Evolutionary conservation across 2,329 filamentous ascomycete genomes (phyloP).

Genomic region (Daldinia sp.): DNA sequence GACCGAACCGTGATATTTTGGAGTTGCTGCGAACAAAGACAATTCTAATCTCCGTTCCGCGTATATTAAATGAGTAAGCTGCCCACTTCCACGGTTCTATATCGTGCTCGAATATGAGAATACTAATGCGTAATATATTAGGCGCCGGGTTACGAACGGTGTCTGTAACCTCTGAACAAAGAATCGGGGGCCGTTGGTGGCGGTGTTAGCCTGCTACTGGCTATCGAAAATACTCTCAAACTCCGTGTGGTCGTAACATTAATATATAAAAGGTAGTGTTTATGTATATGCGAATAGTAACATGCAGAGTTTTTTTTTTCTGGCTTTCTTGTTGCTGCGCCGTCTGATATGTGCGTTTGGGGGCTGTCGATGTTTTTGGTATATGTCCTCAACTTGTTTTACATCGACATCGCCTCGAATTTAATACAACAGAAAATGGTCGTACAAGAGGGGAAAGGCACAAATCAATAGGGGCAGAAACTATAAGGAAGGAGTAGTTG

Average conservation of each 20-base stretch:
- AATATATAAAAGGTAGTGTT: constrained; percentile 39
- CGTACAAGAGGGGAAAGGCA: constrained; percentile 26
- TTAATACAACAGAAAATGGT: constrained; percentile 41
- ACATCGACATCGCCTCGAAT: constrained; percentile 38
- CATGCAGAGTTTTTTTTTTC: constrained; percentile 12
- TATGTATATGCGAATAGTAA: constrained; percentile 44
- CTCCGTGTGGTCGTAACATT: constrained; percentile 36
- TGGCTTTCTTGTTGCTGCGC: constrained; percentile 31
- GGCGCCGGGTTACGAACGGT: constrained; percentile 11
- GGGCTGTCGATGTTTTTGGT: constrained; percentile 34
- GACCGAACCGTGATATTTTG: constrained; percentile 18
- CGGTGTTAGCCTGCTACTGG: constrained; percentile 30
- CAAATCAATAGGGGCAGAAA: constrained; percentile 29
- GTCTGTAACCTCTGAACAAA: constrained; percentile 23
- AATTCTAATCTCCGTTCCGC: constrained; percentile 20
- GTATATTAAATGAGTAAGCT: constrained; percentile 26
- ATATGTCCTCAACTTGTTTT: constrained; percentile 35
- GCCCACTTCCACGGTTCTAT: constrained; percentile 15
- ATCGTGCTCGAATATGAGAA: constrained; percentile 11
- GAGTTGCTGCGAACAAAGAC: constrained; percentile 13
- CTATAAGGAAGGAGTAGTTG: constrained; percentile 37
- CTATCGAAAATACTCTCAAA: constrained; percentile 30
- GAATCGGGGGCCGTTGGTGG: constrained; percentile 39
- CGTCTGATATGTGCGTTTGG: constrained; percentile 41
- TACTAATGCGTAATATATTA: constrained; percentile 35